Conservation (phyloP, 2,329 filamentous ascomycete genomes). For the Exophiala sp. region DNA sequence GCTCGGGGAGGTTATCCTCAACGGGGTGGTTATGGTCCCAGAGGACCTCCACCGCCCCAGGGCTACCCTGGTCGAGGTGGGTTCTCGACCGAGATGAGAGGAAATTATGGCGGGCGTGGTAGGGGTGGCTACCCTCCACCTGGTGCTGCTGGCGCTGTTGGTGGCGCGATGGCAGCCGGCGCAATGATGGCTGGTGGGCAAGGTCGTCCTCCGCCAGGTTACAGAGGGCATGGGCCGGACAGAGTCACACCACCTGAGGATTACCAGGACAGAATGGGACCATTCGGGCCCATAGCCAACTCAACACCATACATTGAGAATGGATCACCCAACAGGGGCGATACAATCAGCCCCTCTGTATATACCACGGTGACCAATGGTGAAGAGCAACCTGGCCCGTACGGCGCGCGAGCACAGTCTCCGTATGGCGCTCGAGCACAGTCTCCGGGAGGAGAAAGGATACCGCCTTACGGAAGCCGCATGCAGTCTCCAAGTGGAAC, state of each 20-base stretch:
- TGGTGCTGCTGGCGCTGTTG: constrained; percentile 25
- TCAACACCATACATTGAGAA: constrained; percentile 18
- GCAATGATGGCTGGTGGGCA: constrained; percentile 38
- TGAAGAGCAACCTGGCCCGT: constrained; percentile 57
- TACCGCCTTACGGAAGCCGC: constrained; percentile 24
- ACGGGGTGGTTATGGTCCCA: constrained; percentile 39
- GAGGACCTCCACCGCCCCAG: constrained; percentile 34
- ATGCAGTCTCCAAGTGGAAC: constrained; percentile 35
- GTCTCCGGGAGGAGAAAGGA: constrained; percentile 33
- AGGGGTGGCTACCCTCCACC: constrained; percentile 25
- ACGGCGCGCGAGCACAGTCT: constrained; percentile 53
- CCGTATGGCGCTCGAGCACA: constrained; percentile 58
- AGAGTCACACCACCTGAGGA: constrained; percentile 42
- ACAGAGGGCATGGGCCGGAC: constrained; percentile 40
- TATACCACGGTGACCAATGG: constrained; percentile 14
- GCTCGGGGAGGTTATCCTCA: constrained; percentile 28
- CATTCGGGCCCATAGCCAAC: constrained; percentile 8
- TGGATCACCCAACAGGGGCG: constrained; percentile 32
- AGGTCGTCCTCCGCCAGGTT: constrained; percentile 48
- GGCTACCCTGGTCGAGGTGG: constrained; percentile 43
- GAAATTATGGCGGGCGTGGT: constrained; percentile 30
- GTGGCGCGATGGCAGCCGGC: constrained; percentile 44
- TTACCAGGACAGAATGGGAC: constrained; percentile 15
- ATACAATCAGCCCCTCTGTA: constrained; percentile 17
- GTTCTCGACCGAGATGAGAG: constrained; percentile 32